phyloP scores from a whole-genome alignment of 345 rosid species.

The Lepidium aucheri region DNA sequence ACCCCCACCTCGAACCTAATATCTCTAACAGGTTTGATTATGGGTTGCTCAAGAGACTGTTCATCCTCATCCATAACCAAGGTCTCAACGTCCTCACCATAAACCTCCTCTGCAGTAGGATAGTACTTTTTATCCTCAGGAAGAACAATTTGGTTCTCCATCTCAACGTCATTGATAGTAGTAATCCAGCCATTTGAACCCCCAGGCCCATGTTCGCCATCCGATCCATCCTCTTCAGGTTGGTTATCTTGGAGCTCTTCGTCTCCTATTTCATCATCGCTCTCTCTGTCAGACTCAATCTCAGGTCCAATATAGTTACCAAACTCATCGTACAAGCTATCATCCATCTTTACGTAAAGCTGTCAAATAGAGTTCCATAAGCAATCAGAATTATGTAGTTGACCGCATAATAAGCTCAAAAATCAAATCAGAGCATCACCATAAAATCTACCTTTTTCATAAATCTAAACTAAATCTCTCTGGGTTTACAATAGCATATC shows the following conservation, averaged over 20 bases:
- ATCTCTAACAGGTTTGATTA: constrained; percentile 74
- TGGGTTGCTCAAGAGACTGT: constrained; percentile 85
- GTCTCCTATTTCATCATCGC: constrained; percentile 64
- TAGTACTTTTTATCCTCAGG: constrained; percentile 97
- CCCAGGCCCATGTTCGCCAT: constrained; percentile 44
- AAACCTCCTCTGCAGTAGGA: constrained; percentile 97
- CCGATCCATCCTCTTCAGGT: constrained; percentile 48
- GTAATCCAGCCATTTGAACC: constrained; percentile 83
- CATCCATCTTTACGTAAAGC: constrained; percentile 56
- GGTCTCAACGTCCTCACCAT: constrained; percentile 89
- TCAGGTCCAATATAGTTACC: constrained; percentile 98
- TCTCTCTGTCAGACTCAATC: constrained; percentile 83
- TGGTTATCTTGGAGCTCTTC: constrained; percentile 47
- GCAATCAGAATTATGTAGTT: neutral
- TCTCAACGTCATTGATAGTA: constrained; percentile 64
- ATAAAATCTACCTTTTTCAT: neutral
- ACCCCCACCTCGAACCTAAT: constrained; percentile 90
- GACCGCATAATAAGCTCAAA: neutral
- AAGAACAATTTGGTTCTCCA: constrained; percentile 90
- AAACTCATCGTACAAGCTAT: constrained; percentile 92
- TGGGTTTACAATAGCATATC: neutral
- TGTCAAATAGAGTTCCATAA: neutral
- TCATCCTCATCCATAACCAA: constrained; percentile 97
- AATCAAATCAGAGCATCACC: neutral
- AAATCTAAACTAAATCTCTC: neutral